Conservation (phyloP, 208 protist species). For the Acanthamoeba culbertsoni region DNA sequence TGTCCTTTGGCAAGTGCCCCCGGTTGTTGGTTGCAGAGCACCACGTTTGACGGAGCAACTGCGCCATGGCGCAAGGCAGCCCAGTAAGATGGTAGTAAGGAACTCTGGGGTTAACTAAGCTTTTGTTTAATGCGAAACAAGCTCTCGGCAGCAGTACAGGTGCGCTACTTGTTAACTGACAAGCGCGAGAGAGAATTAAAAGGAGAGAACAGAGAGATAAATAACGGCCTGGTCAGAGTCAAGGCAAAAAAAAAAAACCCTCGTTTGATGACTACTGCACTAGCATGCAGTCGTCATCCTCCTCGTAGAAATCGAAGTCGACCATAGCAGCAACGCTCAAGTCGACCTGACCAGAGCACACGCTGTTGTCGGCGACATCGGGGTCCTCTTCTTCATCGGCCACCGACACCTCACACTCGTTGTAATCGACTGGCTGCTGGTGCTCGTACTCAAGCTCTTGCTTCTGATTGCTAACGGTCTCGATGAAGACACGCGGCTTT, state of each 20-base stretch:
- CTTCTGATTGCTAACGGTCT: no score
- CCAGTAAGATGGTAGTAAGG: no score
- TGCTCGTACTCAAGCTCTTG: not conserved
- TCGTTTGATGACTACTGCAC: not conserved
- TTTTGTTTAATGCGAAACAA: no score
- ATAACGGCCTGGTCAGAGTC: not conserved
- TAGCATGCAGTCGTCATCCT: not conserved
- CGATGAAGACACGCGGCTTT: not conserved
- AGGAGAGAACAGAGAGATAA: not conserved
- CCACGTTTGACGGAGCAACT: no score
- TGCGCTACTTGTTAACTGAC: conserved; percentile 3
- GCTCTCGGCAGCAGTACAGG: no score
- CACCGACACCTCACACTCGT: not conserved
- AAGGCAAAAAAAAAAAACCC: no score
- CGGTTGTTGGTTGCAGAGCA: no score
- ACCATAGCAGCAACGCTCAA: not conserved
- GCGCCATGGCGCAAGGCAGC: no score
- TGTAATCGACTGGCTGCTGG: not conserved
- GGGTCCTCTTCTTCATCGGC: not conserved
- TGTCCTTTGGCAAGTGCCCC: no score
- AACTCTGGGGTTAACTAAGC: no score
- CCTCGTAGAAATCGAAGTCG: not conserved
- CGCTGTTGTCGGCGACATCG: not conserved
- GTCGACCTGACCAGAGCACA: not conserved
- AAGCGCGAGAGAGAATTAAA: not conserved